Base-by-base conservation (phyloP, 2,329 filamentous ascomycete genomes). In the Diaporthe sp. region DNA sequence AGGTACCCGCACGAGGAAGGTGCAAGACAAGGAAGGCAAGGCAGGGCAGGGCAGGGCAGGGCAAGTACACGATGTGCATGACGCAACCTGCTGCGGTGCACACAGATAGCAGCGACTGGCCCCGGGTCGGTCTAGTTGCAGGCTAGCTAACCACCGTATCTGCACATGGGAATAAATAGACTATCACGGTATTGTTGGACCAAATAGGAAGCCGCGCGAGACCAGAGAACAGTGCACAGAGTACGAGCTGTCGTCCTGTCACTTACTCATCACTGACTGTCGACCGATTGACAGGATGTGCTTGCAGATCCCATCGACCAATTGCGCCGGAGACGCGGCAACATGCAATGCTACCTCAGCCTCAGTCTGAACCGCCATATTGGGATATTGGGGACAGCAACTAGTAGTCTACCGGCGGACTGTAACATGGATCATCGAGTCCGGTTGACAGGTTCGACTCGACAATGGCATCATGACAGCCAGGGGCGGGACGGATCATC, bases 401-500 rank as follows among this genome's bases (percentile, higher is more conserved):
- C 25, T n/a, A 15, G 25, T 66, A 47, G 42, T 47, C 60, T 33
- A 15, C 25, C n/a, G 15, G 15, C 50, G 50, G 22, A 30, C 28
- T 6, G 28, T 33, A 28, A 52, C 64, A 67, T 52, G 64, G 64
- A 52, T 52, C 64, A 28, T 17, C 2, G 22, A 52, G n/a, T 40
- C 45, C n/a, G 64, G 64, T 17, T 67, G 64, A 67, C 64, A 52
- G 64, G 61, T 67, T 50, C 61, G 45, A 52, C 30, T 67, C 12
- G 64, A 52, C 64, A 50, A 35, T 67, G 64, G 64, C 45, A 67
- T 67, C 64, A 67, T 52, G 45, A 19, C 58, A 30, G 38, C 17
- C n/a, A 64, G 58, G 58, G 64, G 45, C 64, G 45, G 50, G 66
- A 71, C 38, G 35, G 72, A 74, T 71, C 72, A 52, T 42, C 72